Base-by-base conservation (phyloP, 768 basidiomycete genomes). In the Crassisporium funariophilum region DNA sequence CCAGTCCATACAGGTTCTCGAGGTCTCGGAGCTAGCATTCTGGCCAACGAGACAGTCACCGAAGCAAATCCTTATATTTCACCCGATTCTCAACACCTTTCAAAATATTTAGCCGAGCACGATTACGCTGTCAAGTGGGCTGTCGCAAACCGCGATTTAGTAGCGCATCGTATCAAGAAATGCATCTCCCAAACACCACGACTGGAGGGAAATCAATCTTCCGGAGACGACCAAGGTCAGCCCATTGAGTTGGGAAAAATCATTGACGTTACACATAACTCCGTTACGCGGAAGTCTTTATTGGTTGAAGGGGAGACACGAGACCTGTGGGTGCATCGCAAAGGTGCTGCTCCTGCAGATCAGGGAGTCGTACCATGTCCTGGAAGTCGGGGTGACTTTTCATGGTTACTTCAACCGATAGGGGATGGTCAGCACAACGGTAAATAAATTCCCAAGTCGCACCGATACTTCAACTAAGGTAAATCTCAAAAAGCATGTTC, bases 91-190 rank as follows among this genome's bases (percentile, higher is more conserved):
- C 46, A 60, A 6, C 57, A 62, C 35, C 47, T 69, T 34, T 22
- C 46, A 5, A 49, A 55, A 37, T 71, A 73, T 52, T 46, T 73
- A 21, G 54, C 42, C 2, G 55, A 67, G 31, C 68, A 71, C 43
- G 67, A 72, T 35, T 64, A 67, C 51, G 68, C 70, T 17, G 64
- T 71, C 4, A 55, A 53, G 40, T 73, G 70, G 72, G 70, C 69
- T 10, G 47, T 62, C 27, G 67, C 68, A 5, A 72, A 73, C 53
- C 63, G 69, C 9, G 69, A 71, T 45, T 59, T 72, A 5, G 59
- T 73, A 31, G 71, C 71, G 1, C 62, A 70, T 50, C 58, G 71
- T 12, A 64, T 72, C 42, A 50, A 55, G 33, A 49, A 59, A 41
- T 72, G 71, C 31, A 42, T 44, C 38, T 41, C 49, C n/a, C 31